Percentiles rank a stretch among this genome's conserved stretches.
These are phyloP conservation scores for Solanum dulcamara DNA, from an alignment of 257 asterid genomes.

Conservation along the genomic window DNA sequence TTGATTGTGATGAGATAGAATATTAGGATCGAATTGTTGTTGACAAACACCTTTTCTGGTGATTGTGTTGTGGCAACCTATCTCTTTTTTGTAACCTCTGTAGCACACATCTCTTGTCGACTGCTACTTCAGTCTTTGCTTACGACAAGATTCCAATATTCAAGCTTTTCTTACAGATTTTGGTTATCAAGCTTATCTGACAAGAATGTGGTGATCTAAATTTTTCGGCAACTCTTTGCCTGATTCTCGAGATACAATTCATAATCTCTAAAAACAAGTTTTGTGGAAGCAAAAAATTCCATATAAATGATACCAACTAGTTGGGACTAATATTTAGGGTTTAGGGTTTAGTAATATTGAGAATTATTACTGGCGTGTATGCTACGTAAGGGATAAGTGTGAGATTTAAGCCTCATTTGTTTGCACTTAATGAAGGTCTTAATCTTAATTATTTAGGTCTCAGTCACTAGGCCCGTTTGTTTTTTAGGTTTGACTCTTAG, in stretches of 20 bases:
- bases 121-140: neutral
- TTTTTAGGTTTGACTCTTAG: neutral
- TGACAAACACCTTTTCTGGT: neutral
- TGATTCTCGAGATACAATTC: neutral
- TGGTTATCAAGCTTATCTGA: neutral
- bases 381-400: neutral
- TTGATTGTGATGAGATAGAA: neutral
- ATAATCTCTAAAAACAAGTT: neutral
- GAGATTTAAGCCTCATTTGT: neutral
- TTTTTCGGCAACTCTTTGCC: neutral
- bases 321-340: neutral
- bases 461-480: neutral
- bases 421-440: neutral
- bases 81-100: neutral
- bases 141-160: neutral
- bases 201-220: neutral
- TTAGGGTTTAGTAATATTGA: too few species aligned
- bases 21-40: neutral
- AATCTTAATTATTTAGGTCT: neutral
- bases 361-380: neutral
- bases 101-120: neutral
- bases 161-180: neutral
- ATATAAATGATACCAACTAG: neutral
- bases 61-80: neutral
- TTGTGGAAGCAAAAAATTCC: neutral